Evolutionary conservation across 495 filamentous ascomycete species (phyloP), one percentile per base, ranked within the genome.

Genomic region (Neurospora sp.): DNA sequence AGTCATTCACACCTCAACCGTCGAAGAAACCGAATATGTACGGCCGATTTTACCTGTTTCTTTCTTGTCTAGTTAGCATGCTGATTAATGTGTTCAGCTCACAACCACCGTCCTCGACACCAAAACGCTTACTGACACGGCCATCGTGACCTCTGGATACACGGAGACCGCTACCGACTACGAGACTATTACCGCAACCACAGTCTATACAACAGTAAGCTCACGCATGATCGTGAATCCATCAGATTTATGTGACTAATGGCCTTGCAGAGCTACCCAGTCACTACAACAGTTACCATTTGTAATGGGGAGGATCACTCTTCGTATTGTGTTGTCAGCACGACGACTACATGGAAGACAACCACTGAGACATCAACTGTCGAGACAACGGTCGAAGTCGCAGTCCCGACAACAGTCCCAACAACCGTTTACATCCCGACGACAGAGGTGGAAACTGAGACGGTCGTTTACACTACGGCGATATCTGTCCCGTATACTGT

Each of bases 331-430:
- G 73, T 74, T n/a, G 73, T 77, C 18, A 74, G 44, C 69, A 77
- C 78, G 18, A 76, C 72, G 4, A 82, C 79, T 9, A 69, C 76
- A 70, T 79, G 75, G 76, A 27, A 70, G 27, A 78, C 76, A 37
- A 75, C 72, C 4, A 81, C 76, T 4, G 76, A 42, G 59, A 77
- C 75, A 5, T 76, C 69, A 11, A 73, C 71, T 3, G 74, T 48
- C 11, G 69, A 71, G 46, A 72, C 75, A 39, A 74, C 40, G 27
- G 54, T 66, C 27, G 12, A 35, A 37, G 31, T 66, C 6, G 23
- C 27, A 66, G 54, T 66, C 27, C 54, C 54, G 20, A 69, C 44
- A 5, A 74, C 70, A 27, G 69, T 75, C n/a, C 71, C 74, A 48
- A 77, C 76, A 9, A 77, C 76, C 23, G 16, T 72, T 66, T 37